A percentile compares a stretch with the other conserved stretches of the same genome.
phyloP scores from a whole-genome alignment of 2,329 filamentous ascomycete species.

The Pseudocercospora cruenta region DNA sequence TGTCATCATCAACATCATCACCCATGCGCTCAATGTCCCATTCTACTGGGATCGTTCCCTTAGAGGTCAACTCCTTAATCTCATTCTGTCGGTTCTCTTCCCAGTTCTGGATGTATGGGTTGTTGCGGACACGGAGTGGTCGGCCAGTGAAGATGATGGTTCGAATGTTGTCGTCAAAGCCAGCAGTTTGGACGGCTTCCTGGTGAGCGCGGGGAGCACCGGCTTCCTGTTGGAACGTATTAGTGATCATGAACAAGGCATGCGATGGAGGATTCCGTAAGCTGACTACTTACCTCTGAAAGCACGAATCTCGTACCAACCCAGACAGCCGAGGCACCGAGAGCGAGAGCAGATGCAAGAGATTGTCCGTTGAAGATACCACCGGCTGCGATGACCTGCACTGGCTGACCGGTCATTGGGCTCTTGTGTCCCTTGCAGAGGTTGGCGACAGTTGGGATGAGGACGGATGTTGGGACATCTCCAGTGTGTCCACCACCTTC shows the following conservation, averaged over 20 bases:
- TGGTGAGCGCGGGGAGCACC: constrained; percentile 92
- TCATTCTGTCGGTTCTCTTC: constrained; percentile 86
- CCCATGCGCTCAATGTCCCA: constrained; percentile 85
- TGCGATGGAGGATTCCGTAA: neutral
- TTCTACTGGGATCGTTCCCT: constrained; percentile 93
- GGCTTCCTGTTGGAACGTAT: constrained; percentile 62
- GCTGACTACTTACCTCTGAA: constrained; percentile 56
- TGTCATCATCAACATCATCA: constrained; percentile 71
- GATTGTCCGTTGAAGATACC: constrained; percentile 92
- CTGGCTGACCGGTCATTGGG: constrained; percentile 81
- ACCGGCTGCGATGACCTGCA: constrained; percentile 91
- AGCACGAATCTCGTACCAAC: constrained; percentile 96
- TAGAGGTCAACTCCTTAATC: constrained; percentile 87
- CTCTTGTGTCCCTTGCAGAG: constrained; percentile 79
- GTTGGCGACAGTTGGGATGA: constrained; percentile 90
- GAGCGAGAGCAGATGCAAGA: constrained; percentile 85
- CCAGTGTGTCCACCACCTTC: constrained; percentile 83
- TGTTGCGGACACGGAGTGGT: constrained; percentile 89
- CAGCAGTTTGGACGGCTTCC: constrained; percentile 87
- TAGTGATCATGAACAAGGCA: constrained; percentile 14
- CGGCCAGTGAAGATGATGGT: constrained; percentile 99
- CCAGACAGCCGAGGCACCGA: constrained; percentile 92
- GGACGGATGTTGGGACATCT: constrained; percentile 85
- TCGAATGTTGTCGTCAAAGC: constrained; percentile 93
- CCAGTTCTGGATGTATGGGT: constrained; percentile 94